Evolutionary conservation across 306 rosid genomes (phyloP).

Genomic region (Erythrophleum fordii): DNA sequence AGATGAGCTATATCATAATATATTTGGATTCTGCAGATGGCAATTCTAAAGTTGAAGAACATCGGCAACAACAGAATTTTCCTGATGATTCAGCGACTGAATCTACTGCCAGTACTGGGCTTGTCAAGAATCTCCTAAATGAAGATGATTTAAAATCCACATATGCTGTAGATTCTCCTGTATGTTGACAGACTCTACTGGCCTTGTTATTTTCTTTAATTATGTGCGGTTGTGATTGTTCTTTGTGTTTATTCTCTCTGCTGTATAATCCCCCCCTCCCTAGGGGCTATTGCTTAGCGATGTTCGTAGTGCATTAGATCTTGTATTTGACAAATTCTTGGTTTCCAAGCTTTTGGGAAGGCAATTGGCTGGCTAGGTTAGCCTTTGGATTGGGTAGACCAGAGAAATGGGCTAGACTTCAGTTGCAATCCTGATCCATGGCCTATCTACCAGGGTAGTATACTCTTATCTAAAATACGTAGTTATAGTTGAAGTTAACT

Average conservation of each 20-base stretch:
- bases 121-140: slow-evolving; percentile 63
- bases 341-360: neutral
- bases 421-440: neutral
- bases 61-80: slow-evolving; percentile 58
- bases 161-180: slow-evolving; percentile 61
- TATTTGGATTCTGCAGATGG: slow-evolving; percentile 58
- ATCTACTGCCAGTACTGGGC: slow-evolving; percentile 58
- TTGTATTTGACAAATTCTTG: slow-evolving; percentile 16
- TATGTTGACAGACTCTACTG: slow-evolving; percentile 43
- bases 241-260: neutral
- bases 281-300: neutral
- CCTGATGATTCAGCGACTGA: slow-evolving; percentile 68
- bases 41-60: slow-evolving; percentile 65
- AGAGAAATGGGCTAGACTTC: neutral
- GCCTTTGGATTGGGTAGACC: slow-evolving; percentile 3
- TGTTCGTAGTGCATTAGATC: neutral
- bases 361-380: neutral
- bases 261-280: neutral
- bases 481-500: neutral
- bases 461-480: neutral
- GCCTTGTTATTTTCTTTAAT: neutral
- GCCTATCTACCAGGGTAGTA: neutral
- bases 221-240: neutral
- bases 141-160: slow-evolving; percentile 79
- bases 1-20: neutral